These are phyloP conservation scores for Yarrowia sp. DNA, from an alignment of 805 yeast genomes.

Conservation along the genomic window DNA sequence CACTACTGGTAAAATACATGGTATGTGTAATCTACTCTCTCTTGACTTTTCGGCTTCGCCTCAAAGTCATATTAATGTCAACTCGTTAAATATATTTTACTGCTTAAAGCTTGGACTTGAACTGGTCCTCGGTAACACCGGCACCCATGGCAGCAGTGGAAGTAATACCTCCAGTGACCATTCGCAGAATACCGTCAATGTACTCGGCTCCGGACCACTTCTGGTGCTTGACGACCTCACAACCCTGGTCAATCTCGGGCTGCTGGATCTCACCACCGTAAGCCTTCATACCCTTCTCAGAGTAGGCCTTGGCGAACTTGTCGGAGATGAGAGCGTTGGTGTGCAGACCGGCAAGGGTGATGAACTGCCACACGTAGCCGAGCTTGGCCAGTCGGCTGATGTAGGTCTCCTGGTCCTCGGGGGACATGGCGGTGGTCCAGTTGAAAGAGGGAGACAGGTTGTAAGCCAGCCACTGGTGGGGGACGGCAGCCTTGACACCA, in stretches of 20 bases:
- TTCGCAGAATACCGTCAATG: conserved; percentile 83
- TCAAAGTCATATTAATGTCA: not conserved
- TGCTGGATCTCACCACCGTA: conserved; percentile 86
- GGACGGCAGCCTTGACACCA: conserved; percentile 77
- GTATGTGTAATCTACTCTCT: too few species aligned
- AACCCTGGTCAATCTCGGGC: conserved; percentile 81
- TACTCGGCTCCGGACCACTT: conserved; percentile 99
- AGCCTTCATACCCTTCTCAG: conserved; percentile 89
- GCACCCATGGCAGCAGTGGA: conserved; percentile 98
- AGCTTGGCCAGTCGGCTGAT: conserved; percentile 80
- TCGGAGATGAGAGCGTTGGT: conserved; percentile 92
- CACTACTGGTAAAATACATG: too few species aligned
- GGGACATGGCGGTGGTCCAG: conserved; percentile 93
- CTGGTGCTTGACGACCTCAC: conserved; percentile 96
- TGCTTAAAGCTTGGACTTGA: conserved; percentile 46
- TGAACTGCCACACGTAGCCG: conserved; percentile 97
- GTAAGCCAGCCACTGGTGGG: conserved; percentile 94
- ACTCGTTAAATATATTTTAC: conserved; percentile 16
- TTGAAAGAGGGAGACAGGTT: conserved; percentile 96
- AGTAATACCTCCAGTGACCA: conserved; percentile 91
- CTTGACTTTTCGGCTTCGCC: too few species aligned
- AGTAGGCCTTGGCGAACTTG: conserved; percentile 73
- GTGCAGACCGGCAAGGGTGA: conserved; percentile 95
- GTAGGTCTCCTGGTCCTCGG: conserved; percentile 84
- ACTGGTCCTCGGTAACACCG: conserved; percentile 97